These are phyloP conservation scores for Thalassiosira mediterranea DNA, from an alignment of 352 stramenopile genomes.

Conservation along the genomic window DNA sequence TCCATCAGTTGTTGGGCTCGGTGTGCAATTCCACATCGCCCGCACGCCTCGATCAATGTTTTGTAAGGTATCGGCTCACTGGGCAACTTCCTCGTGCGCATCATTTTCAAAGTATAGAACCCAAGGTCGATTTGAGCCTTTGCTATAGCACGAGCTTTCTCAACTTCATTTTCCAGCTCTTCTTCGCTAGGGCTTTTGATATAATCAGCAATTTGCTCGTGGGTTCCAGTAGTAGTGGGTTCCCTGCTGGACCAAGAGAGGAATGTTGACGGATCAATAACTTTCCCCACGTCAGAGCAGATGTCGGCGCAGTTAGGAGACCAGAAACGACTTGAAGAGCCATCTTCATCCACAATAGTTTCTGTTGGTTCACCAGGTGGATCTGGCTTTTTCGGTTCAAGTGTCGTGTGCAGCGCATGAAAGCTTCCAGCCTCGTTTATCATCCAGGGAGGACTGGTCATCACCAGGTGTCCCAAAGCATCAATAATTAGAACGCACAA, in stretches of 20 bases:
- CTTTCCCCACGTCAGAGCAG: constrained; percentile 33
- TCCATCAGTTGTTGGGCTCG: constrained; percentile 77
- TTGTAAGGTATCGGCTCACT: constrained; percentile 80
- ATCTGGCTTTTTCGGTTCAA: constrained; percentile 19
- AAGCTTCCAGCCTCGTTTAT: constrained; percentile 45
- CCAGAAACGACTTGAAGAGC: constrained; percentile 6
- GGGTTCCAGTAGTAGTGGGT: neutral
- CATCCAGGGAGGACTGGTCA: constrained; percentile 55
- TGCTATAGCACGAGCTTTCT: constrained; percentile 72
- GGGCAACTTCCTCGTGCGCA: constrained; percentile 62
- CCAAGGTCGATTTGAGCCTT: constrained; percentile 81
- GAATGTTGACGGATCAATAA: constrained; percentile 35
- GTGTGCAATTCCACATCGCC: constrained; percentile 72
- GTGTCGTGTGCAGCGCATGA: constrained; percentile 31
- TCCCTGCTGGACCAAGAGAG: constrained; percentile 22
- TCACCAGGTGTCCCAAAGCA: too few species aligned
- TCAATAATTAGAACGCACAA: too few species aligned
- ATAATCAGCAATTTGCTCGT: neutral
- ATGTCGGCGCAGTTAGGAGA: constrained; percentile 32
- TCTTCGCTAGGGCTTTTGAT: constrained; percentile 12
- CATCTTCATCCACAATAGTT: constrained; percentile 21
- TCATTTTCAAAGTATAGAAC: constrained; percentile 79
- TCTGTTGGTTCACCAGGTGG: neutral
- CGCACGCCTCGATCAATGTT: constrained; percentile 83
- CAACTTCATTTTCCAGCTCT: constrained; percentile 49